Percentiles rank a stretch among this genome's conserved stretches.
phyloP scores from a whole-genome alignment of 139 green algal genomes.

The Volvox africanus region DNA sequence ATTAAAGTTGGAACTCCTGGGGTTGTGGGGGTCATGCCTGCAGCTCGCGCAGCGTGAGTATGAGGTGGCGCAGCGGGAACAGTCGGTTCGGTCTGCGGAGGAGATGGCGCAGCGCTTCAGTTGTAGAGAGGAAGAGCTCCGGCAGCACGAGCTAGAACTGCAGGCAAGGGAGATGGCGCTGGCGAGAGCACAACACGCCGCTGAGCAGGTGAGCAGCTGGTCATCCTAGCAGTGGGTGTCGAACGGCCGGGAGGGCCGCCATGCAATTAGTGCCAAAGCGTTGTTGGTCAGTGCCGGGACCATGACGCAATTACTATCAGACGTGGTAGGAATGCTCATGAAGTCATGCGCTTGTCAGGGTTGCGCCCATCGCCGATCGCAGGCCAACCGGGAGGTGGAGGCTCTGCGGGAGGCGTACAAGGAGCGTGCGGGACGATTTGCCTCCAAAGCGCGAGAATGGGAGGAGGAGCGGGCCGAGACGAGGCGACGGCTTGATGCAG shows the following conservation, averaged over 20 bases:
- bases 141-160: slow-evolving; percentile 8
- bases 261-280: no score
- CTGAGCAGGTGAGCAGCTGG: slow-evolving; percentile 6
- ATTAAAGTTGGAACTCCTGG: no score
- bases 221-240: no score
- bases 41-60: slow-evolving; percentile 39
- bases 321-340: no score
- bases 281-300: no score
- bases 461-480: slow-evolving; percentile 23
- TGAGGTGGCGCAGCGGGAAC: slow-evolving; percentile 26
- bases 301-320: no score
- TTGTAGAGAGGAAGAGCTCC: slow-evolving; percentile 35
- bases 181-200: neutral
- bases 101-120: slow-evolving; percentile 30
- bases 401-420: slow-evolving; percentile 44
- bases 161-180: neutral
- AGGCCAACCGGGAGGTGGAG: slow-evolving; percentile 37
- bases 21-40: neutral
- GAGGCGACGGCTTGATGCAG: slow-evolving; percentile 25
- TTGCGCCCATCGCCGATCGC: no score
- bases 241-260: no score
- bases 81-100: slow-evolving; percentile 15
- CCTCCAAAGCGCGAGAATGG: slow-evolving; percentile 15
- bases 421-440: slow-evolving; percentile 17
- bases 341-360: no score